phyloP scores from a whole-genome alignment of 2,329 filamentous ascomycete genomes.

The Cladophialophora exuberans region DNA sequence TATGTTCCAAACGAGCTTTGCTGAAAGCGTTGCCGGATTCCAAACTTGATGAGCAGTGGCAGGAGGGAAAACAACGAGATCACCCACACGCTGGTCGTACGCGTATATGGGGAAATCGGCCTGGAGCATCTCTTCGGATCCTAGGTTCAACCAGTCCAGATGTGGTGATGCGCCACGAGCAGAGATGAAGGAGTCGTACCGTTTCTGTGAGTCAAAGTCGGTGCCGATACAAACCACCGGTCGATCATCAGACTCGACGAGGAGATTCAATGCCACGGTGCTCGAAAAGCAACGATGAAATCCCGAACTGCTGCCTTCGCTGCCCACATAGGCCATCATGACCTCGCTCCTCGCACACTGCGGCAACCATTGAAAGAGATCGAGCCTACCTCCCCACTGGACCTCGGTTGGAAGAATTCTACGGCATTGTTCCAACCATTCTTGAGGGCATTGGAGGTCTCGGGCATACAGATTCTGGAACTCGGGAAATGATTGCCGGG shows the following conservation, averaged over 20 bases:
- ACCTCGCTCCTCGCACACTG: conserved; percentile 41
- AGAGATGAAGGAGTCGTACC: conserved; percentile 41
- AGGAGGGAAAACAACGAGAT: conserved; percentile 42
- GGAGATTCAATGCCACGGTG: conserved; percentile 41
- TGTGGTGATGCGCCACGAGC: conserved; percentile 40
- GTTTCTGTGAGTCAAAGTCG: conserved; percentile 39
- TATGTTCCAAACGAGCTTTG: conserved; percentile 44
- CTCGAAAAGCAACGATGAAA: conserved; percentile 44
- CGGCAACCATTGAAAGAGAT: conserved; percentile 42
- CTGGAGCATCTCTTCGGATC: conserved; percentile 36
- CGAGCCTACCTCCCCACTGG: conserved; percentile 39
- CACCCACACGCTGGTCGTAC: conserved; percentile 39
- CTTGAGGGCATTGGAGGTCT: conserved; percentile 39
- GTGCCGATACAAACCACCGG: conserved; percentile 42
- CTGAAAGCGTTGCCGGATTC: conserved; percentile 41
- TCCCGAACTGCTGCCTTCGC: conserved; percentile 39
- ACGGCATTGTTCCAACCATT: conserved; percentile 38
- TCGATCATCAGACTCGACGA: conserved; percentile 39
- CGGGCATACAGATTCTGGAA: conserved; percentile 41
- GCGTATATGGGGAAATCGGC: conserved; percentile 43
- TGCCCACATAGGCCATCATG: conserved; percentile 44
- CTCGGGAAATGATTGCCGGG: conserved; percentile 33
- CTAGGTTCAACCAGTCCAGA: conserved; percentile 41
- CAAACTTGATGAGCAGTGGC: conserved; percentile 43
- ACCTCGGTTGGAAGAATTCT: conserved; percentile 38